Conservation (phyloP, 164 flowering plant species). For the Pachysandra terminalis region DNA sequence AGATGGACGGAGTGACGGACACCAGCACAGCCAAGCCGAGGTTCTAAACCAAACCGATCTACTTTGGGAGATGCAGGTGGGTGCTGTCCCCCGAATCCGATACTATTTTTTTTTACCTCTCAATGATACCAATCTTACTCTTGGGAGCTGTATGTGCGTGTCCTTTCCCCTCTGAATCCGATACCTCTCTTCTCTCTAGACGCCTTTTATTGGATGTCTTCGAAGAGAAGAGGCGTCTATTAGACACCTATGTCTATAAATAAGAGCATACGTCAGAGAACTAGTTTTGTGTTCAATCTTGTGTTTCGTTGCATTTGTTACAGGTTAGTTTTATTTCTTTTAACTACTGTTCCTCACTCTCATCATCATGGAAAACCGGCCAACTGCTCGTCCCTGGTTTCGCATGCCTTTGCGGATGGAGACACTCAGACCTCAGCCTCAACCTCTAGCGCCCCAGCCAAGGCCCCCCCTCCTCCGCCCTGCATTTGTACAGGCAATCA, state of each 20-base stretch:
- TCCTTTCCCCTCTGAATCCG: conserved; percentile 24
- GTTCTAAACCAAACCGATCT: neutral
- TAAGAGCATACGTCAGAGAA: conserved; percentile 9
- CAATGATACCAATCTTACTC: too few relatives aligned
- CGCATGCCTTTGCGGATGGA: conserved; percentile 27
- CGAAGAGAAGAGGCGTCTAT: neutral
- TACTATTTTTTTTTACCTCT: conserved; percentile 12
- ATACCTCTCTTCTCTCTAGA: conserved; percentile 18
- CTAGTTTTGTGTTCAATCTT: neutral
- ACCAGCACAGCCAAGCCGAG: too few relatives aligned
- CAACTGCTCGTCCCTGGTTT: conserved; percentile 36
- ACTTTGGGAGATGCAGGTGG: conserved; percentile 10
- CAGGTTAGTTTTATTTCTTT: too few relatives aligned
- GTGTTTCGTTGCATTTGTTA: neutral
- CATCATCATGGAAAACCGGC: conserved; percentile 28
- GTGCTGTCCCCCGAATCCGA: conserved; percentile 4
- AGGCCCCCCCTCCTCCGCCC: conserved; percentile 22
- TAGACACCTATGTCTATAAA: conserved; percentile 15
- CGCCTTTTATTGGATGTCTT: too few relatives aligned
- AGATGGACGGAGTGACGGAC: too few relatives aligned
- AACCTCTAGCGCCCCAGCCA: conserved; percentile 13
- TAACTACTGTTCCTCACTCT: too few relatives aligned
- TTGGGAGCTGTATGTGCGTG: conserved; percentile 9
- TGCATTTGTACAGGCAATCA: neutral
- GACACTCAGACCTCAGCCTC: conserved; percentile 14